Base-by-base conservation (phyloP, 352 stramenopile species). In the Aphanomyces stellatus region DNA sequence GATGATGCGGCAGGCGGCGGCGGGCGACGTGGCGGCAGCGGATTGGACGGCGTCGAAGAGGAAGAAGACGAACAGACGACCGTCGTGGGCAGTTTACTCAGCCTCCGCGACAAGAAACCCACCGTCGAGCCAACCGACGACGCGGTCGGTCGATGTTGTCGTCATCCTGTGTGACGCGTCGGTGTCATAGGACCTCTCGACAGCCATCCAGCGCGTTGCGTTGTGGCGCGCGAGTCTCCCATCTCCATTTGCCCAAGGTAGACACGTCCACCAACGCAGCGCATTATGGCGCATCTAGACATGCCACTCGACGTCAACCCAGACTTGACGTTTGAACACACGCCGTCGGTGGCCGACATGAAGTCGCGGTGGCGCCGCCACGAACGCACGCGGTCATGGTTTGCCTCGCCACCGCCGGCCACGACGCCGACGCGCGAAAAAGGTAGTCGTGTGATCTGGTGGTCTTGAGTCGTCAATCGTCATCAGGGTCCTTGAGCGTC, bases 21-120 rank as follows among this genome's bases (percentile, higher is more conserved):
- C n/a, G n/a, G n/a, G n/a, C n/a, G n/a, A n/a, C n/a, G n/a, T n/a
- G 24, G 33, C 7, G 34, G 24, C 0, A 19, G n/a, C n/a, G 13
- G 30, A 13, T 8, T 19, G 2, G 24, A 65, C 7, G 73, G 80
- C 5, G 71, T 73, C 7, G 82, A 88, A 43, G 79, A 88, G 19
- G 81, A 90, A 53, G 82, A 88, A 37, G 82, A 91, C 49, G 85
- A 91, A 46, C 76, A 90, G 43, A 92, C 85, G 1, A 94, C 83
- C 0, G 61, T 92, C 5, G 82, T 94, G 8, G 85, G 85, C 1
- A 92, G 83, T 71, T 51, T 94, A 11, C 76, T 91, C 31, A 92
- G 83, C 51, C 30, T 68, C 6, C 79, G 73, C 30, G 88, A 85
- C 22, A 87, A 81, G 34, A 64, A 80, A 28, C 64, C 71, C 28